Evolutionary conservation across 306 rosid species (phyloP).

Genomic region (Albizia julibrissin): DNA sequence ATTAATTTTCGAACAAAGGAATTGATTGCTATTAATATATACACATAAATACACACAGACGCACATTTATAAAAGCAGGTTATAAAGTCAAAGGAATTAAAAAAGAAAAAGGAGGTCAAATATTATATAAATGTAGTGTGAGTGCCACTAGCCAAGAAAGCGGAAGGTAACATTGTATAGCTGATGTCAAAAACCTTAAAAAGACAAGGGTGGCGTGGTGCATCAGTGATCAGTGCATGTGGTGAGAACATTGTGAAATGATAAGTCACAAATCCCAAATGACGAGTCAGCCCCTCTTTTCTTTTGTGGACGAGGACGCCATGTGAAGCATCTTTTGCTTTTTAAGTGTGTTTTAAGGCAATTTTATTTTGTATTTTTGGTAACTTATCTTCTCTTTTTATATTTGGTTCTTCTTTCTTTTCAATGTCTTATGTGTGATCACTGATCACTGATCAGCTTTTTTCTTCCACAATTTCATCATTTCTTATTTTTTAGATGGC

Average conservation of each 20-base stretch:
- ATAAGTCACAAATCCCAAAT: neutral
- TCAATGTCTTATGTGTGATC: neutral
- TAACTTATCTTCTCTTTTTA: neutral
- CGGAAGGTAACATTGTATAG: neutral
- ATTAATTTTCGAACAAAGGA: no score
- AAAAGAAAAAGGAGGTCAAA: neutral
- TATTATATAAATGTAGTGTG: neutral
- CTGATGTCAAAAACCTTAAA: neutral
- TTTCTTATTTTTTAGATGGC: neutral
- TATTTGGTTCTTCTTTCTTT: neutral
- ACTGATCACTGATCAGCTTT: neutral
- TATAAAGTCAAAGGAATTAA: neutral
- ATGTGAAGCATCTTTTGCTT: conserved; percentile 2
- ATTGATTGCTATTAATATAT: neutral
- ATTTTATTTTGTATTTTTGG: neutral
- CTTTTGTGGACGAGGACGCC: neutral
- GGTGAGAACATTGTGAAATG: neutral
- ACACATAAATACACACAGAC: neutral
- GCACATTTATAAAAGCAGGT: neutral
- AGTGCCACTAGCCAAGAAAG: neutral
- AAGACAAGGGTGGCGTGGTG: neutral
- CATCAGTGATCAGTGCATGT: no score
- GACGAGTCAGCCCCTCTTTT: neutral
- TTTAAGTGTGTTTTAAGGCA: neutral
- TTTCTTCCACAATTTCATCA: neutral